phyloP scores from a whole-genome alignment of 768 basidiomycete species.

The Kwoniella sp. region DNA sequence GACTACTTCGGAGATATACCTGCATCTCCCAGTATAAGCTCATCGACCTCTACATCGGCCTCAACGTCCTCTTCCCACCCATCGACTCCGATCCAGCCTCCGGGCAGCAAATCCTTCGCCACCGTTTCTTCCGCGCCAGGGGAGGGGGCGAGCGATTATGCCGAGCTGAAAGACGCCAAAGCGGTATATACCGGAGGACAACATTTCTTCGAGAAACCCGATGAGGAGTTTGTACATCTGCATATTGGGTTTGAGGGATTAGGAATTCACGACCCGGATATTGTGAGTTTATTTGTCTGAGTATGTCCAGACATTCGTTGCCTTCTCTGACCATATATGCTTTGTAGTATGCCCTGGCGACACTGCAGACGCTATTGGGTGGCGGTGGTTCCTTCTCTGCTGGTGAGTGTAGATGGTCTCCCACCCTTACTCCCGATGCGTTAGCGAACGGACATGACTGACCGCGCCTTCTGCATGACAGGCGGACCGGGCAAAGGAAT shows the following conservation, averaged over 20 bases:
- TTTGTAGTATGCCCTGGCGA: constrained; percentile 74
- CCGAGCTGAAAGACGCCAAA: constrained; percentile 51
- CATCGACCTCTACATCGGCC: constrained; percentile 11
- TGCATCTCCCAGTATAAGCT: neutral
- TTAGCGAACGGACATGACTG: neutral
- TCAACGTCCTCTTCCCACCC: constrained; percentile 12
- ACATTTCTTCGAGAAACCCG: constrained; percentile 55
- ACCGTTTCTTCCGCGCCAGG: constrained; percentile 40
- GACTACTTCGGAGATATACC: constrained; percentile 73
- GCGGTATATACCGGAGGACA: constrained; percentile 80
- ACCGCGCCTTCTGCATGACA: constrained; percentile 33
- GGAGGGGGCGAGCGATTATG: constrained; percentile 33
- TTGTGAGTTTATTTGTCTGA: constrained; percentile 66
- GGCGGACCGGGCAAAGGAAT: constrained; percentile 98
- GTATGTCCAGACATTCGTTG: too few species aligned
- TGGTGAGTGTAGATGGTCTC: constrained; percentile 58
- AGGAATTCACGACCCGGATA: constrained; percentile 78
- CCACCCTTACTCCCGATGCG: too few species aligned
- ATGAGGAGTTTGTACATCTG: constrained; percentile 82
- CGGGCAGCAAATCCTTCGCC: constrained; percentile 58
- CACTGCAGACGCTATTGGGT: constrained; percentile 90
- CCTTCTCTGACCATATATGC: neutral
- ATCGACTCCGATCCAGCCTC: constrained; percentile 41
- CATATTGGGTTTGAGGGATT: constrained; percentile 91
- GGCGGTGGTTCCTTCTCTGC: constrained; percentile 97